Evolutionary conservation across 2,329 filamentous ascomycete genomes (phyloP).

Genomic region (Aspergillus persii): DNA sequence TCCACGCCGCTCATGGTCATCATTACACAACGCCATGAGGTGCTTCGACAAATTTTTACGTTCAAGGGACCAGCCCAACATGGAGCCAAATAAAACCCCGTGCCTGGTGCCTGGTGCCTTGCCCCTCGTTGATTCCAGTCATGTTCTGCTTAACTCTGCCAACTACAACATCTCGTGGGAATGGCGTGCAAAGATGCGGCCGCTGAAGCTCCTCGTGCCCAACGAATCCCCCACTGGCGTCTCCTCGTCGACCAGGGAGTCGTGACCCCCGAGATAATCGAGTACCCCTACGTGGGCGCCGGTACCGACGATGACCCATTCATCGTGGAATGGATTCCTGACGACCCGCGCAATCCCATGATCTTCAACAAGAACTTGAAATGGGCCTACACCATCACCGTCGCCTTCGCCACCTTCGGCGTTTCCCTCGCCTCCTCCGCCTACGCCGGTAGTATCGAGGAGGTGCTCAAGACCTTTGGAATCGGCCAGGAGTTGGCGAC

Average conservation of each 20-base stretch:
- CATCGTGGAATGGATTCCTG: conserved; percentile 42
- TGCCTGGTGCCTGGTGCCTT: background rate
- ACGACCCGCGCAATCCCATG: conserved; percentile 45
- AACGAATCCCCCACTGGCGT: conserved; percentile 37
- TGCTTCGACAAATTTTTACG: background rate
- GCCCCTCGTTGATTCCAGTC: no score
- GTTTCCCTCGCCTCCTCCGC: conserved; percentile 45
- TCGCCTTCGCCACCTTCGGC: conserved; percentile 41
- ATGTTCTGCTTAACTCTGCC: no score
- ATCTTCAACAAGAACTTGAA: conserved; percentile 34
- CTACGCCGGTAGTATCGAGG: conserved; percentile 39
- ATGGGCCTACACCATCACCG: conserved; percentile 40
- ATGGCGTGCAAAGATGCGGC: background rate
- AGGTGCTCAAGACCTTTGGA: conserved; percentile 38
- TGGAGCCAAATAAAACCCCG: background rate
- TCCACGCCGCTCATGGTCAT: no score
- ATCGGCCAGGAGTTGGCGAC: conserved; percentile 38
- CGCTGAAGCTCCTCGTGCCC: conserved; percentile 23
- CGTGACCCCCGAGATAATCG: conserved; percentile 35
- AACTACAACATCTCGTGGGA: background rate
- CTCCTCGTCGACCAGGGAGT: conserved; percentile 32
- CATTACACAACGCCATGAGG: no score
- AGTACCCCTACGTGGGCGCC: conserved; percentile 34
- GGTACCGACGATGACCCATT: conserved; percentile 45
- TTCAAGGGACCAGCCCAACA: background rate